Evolutionary conservation across 2,329 filamentous ascomycete species (phyloP).

Genomic region (Tolypocladium tundrense): DNA sequence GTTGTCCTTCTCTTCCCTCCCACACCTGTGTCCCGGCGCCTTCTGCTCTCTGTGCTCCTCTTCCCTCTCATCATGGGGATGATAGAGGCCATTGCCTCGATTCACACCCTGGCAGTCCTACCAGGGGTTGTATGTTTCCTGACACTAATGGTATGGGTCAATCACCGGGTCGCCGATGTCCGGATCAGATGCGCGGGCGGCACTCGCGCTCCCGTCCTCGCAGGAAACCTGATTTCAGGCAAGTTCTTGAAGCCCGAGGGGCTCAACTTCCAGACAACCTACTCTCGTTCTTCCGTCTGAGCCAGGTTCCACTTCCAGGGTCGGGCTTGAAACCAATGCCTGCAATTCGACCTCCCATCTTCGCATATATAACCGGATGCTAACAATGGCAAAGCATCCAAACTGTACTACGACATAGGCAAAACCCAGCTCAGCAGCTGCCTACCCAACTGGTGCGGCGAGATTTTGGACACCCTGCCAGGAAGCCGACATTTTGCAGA

Average conservation of each 20-base stretch:
- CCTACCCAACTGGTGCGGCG: conserved; percentile 8
- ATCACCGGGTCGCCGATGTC: conserved; percentile 12
- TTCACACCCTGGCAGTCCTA: not conserved
- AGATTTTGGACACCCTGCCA: conserved; percentile 4
- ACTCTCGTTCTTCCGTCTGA: no score
- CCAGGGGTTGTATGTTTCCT: conserved; percentile 1
- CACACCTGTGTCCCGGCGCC: not conserved
- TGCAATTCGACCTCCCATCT: not conserved
- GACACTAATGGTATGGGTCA: conserved; percentile 10
- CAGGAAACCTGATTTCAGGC: conserved; percentile 24
- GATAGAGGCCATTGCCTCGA: not conserved
- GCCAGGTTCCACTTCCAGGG: no score
- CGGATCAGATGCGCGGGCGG: conserved; percentile 21
- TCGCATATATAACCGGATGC: not conserved
- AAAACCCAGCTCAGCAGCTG: conserved; percentile 9
- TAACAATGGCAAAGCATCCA: conserved; percentile 5
- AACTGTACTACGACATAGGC: conserved; percentile 8
- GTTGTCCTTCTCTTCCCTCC: no score
- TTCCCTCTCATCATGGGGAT: not conserved
- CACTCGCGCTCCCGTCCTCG: conserved; percentile 19
- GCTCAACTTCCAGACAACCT: no score
- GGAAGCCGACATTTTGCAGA: conserved; percentile 8
- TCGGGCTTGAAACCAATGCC: no score
- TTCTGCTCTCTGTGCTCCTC: not conserved
- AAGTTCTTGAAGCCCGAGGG: not conserved